Conservation (phyloP, 768 basidiomycete species). For the Steccherinum ochraceum region DNA sequence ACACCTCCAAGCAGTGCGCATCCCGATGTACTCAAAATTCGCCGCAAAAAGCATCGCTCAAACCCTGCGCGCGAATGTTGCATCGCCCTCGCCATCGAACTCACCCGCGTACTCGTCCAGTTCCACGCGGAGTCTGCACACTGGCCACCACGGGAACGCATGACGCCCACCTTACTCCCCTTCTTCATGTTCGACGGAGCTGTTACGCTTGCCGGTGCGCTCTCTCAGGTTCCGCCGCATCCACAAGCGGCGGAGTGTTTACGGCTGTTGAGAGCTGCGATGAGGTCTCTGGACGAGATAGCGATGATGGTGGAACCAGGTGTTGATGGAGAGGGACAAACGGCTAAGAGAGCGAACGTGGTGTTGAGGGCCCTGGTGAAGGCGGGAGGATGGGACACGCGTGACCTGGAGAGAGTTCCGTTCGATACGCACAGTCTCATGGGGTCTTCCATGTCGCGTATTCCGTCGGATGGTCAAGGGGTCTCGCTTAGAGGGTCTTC, state of each 20-base stretch:
- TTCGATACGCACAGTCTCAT: neutral
- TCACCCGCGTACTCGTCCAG: conserved; percentile 38
- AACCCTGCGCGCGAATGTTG: conserved; percentile 30
- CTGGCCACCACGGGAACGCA: conserved; percentile 14
- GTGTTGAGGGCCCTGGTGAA: conserved; percentile 29
- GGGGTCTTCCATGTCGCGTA: no score
- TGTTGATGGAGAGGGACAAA: conserved; percentile 28
- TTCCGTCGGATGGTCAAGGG: no score
- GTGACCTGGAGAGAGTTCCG: neutral
- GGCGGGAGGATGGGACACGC: conserved; percentile 18
- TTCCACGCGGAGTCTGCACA: conserved; percentile 23
- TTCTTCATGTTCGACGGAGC: conserved; percentile 38
- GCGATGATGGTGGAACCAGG: conserved; percentile 20
- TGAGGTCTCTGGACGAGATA: conserved; percentile 26
- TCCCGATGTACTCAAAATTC: no score
- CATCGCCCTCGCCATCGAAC: conserved; percentile 33
- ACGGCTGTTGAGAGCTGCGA: conserved; percentile 30
- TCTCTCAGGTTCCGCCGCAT: conserved; percentile 34
- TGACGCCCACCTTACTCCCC: conserved; percentile 12
- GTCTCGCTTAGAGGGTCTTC: no score
- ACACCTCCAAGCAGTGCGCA: conserved; percentile 14
- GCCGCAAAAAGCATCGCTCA: no score
- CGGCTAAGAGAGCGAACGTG: conserved; percentile 33
- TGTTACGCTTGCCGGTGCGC: conserved; percentile 36
- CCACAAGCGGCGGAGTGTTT: conserved; percentile 28